These are phyloP conservation scores for Ramaria rubella DNA, from an alignment of 768 basidiomycete species.

Conservation along the genomic window DNA sequence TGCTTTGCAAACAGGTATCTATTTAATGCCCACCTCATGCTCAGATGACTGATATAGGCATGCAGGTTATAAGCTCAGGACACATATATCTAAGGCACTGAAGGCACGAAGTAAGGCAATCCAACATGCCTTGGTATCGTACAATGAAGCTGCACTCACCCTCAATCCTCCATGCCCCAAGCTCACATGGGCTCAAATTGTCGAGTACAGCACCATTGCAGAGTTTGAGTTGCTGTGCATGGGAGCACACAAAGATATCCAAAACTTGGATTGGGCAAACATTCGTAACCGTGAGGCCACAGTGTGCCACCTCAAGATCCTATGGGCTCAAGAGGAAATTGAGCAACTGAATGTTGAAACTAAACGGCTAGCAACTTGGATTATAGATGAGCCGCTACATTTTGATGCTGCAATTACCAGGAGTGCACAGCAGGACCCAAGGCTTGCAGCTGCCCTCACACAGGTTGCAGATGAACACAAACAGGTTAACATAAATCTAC, in stretches of 20 bases:
- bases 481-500: not conserved
- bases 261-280: constrained; percentile 23
- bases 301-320: constrained; percentile 24
- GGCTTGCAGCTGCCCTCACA: not conserved
- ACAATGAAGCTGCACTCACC: constrained; percentile 25
- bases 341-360: constrained; percentile 28
- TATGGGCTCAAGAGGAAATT: constrained; percentile 28
- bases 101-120: constrained; percentile 27
- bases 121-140: constrained; percentile 23
- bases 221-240: constrained; percentile 28
- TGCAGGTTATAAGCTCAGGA: constrained; percentile 31
- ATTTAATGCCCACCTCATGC: no score
- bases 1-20: no score
- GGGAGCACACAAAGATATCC: constrained; percentile 25
- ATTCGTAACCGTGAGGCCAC: constrained; percentile 33
- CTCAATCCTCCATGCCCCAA: constrained; percentile 14
- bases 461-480: not conserved
- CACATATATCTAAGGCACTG: constrained; percentile 30
- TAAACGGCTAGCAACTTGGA: constrained; percentile 18
- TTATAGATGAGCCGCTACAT: constrained; percentile 20
- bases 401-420: not conserved
- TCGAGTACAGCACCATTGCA: constrained; percentile 12
- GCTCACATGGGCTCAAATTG: constrained; percentile 9
- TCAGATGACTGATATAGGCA: no score
- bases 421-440: not conserved